Base-by-base conservation (phyloP, 345 rosid species). In the Euphorbia peplus region DNA sequence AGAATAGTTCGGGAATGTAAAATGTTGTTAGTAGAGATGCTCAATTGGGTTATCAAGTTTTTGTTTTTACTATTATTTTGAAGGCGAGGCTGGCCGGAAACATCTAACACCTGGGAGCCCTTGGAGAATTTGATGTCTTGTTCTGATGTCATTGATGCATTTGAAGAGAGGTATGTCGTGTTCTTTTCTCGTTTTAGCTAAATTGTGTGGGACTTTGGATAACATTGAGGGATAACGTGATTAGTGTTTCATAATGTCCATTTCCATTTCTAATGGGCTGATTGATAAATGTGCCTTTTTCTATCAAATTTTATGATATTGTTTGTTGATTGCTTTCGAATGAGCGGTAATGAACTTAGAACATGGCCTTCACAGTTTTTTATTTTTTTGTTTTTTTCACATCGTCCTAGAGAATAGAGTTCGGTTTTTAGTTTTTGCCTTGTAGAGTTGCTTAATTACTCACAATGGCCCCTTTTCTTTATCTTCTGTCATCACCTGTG, bases 51-150 rank as follows among this genome's bases (percentile, higher is more conserved):
- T 26, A 13, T 25, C 28, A 52, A 12, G 8, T 67, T 25, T 28
- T 35, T n/a, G 50, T 48, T 48, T 2, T 52, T 19, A 24, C 46
- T 29, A 47, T 44, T 54, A 30, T 11, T 73, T 80, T 73, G 48
- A 86, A 95, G 99, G 99, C 96, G 98, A 18, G 97, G 93, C 30
- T 95, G 99, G 99, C 93, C 99, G 0, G 98, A 92, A 74, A 82
- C 95, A 4, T 83, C 95, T 3, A 95, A 95, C 76, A 95, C 99
- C 22, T 95, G 99, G 99, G 99, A 95, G 81, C 99, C 99, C 22
- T 54, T 90, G 52, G 97, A 89, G 89, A 95, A 95, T 76, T 90
- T 95, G 29, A 85, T 77, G 75, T 84, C 96, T n/a, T 90, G 96
- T 77, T 82, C 90, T 35, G 99, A 95, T 81, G 92, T 95, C 74